Base-by-base conservation (phyloP, 1,139 yeast species). In the Diutina catenulata region DNA sequence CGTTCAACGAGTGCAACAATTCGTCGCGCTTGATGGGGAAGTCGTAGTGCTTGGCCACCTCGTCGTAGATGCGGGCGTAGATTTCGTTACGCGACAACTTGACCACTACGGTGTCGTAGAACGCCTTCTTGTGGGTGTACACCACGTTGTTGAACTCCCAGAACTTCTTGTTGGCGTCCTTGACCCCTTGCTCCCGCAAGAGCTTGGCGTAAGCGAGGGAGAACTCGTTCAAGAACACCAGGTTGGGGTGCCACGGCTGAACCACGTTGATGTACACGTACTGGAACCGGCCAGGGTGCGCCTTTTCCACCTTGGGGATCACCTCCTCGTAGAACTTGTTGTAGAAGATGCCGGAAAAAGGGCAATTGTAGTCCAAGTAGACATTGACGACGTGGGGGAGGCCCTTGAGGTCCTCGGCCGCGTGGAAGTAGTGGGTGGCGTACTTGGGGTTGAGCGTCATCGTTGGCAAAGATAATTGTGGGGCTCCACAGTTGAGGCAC, bases 191-290 rank as follows among this genome's bases (percentile, higher is more conserved):
- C 5, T 62, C 67, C 8, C 87, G 77, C 22, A 69, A 68, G 37
- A 78, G 55, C 41, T 64, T 62, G 9, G 82, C 80, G 24, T 80
- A 77, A 0, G 79, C 91, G 35, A 86, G 56, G 0, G 81, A 70
- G 33, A 83, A 81, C 50, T 86, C 95, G 51, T 80, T 78, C 36
- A 78, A 64, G 37, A 74, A 60, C 8, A 72, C 69, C 1, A 88
- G 78, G 39, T 74, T 70, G 24, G 91, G 78, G 53, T 84, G 95
- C 94, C 94, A 84, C 46, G 93, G 91, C 56, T 84, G 94, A 28
- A 80, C 64, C 26, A 79, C 86, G 47, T 81, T 78, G 44, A 79
- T 68, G 52, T 72, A 68, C 3, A 72, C 69, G 42, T 79, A 64
- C 48, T 75, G 76, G 49, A 78, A 74, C 44, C 66, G 55, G 39